Base-by-base conservation (phyloP, 2,329 filamentous ascomycete genomes). In the Xylariaceae sp. region DNA sequence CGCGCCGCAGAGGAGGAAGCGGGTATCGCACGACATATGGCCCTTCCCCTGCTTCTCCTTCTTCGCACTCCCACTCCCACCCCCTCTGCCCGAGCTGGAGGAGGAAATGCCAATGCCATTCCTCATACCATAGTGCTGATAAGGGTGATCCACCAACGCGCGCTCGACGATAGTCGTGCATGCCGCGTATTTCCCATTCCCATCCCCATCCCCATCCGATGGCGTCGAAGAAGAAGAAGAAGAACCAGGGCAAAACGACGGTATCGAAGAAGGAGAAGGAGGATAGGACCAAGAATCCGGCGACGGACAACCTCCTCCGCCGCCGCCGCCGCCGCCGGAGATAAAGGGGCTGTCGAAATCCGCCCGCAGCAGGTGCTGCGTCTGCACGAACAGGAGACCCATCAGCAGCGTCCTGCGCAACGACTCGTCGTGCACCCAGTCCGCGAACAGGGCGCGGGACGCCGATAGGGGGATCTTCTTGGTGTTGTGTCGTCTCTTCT, bases 401-500 rank as follows among this genome's bases (percentile, higher is more conserved):
- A 45, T 19, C 1, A 50, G 30, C 3, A 47, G 24, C 0, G 48
- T 50, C 4, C 48, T 38, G 6, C 48, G 38, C 3, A 49, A 2
- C 1, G 48, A 50, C 26, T 50, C 48, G 12, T 45, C 43, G 37
- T 47, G 38, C 8, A 39, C 41, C 43, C 41, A 50, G 36, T 49
- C 46, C 11, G 12, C 13, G 36, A 41, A 50, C 5, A 43, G 13
- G 9, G 46, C 44, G 16, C 46, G 43, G 3, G 48, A 43, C 1
- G 41, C 16, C 1, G 46, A 31, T 2, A 47, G 32, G 1, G 48
- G 46, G 29, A n/a, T n/a, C n/a, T n/a, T n/a, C 39, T 47, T 4
- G 45, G 36, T 1, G 48, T 45, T 23, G 48, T 41, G 28, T 41
- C 14, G 16, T 39, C 21, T 24, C 7, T 24, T 24, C 11, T 11